Conservation (phyloP, 2,329 filamentous ascomycete genomes). For the Neonectria neomacrospora region DNA sequence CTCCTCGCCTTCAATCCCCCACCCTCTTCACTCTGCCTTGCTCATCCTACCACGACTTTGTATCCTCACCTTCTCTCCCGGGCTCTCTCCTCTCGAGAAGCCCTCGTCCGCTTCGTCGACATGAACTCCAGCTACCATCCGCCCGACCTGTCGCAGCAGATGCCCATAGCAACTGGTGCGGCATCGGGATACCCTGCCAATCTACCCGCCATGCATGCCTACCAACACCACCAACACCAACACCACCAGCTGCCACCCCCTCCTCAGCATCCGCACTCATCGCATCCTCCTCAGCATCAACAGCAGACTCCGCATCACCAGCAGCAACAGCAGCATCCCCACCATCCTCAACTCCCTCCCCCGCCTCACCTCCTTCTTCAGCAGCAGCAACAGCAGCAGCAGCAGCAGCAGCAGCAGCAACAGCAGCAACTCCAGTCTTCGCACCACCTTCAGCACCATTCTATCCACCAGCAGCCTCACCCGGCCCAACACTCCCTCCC, state of each 20-base stretch:
- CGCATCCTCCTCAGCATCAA: conserved; percentile 32
- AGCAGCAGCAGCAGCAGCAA: conserved; percentile 32
- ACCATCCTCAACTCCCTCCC: conserved; percentile 23
- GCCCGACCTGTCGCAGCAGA: conserved; percentile 48
- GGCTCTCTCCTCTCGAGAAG: conserved; percentile 6
- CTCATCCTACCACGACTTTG: background rate
- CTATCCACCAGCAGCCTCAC: conserved; percentile 40
- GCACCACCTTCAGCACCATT: conserved; percentile 35
- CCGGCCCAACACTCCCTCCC: conserved; percentile 40
- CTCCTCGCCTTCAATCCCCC: background rate
- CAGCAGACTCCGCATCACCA: conserved; percentile 30
- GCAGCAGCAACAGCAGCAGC: conserved; percentile 33
- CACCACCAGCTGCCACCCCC: conserved; percentile 39
- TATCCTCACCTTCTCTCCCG: background rate
- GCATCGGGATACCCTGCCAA: conserved; percentile 40
- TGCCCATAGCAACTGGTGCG: conserved; percentile 39
- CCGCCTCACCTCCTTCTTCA: conserved; percentile 28
- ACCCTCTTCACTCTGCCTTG: background rate
- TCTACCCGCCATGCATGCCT: conserved; percentile 38
- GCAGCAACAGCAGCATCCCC: conserved; percentile 25
- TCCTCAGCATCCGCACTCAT: conserved; percentile 34
- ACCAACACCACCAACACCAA: conserved; percentile 36
- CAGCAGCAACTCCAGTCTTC: conserved; percentile 11
- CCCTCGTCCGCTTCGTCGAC: conserved; percentile 1
- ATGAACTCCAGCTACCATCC: conserved; percentile 49